Conservation (phyloP, 2,329 filamentous ascomycete genomes). For the Fusarium bactridioides region DNA sequence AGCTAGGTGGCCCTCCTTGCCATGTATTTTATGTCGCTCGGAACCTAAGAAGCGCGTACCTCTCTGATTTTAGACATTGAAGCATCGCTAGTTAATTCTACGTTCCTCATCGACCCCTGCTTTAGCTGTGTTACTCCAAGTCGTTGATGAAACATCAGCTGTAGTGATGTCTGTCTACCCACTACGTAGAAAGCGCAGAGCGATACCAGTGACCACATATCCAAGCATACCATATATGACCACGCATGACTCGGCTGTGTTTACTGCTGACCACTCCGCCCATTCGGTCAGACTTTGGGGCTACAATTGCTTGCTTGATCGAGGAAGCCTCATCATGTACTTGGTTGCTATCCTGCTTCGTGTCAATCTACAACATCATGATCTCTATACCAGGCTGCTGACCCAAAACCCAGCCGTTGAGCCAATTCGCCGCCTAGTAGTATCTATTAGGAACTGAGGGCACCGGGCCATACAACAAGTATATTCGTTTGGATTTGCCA, state of each 20-base stretch:
- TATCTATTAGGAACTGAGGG: background rate
- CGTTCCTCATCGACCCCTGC: background rate
- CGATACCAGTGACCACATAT: background rate
- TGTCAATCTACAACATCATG: background rate
- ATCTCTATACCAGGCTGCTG: background rate
- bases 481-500: background rate
- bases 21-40: background rate
- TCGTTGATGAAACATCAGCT: background rate
- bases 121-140: background rate
- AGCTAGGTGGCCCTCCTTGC: too few relatives aligned
- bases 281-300: background rate
- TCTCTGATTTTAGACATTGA: background rate
- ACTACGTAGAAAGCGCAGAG: background rate
- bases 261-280: background rate
- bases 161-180: background rate
- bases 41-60: background rate
- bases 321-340: background rate
- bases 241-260: background rate
- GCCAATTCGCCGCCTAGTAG: background rate
- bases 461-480: background rate
- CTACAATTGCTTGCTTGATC: conserved; percentile 1
- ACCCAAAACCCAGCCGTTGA: background rate
- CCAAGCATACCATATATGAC: background rate
- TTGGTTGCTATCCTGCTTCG: background rate
- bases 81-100: background rate